A percentile compares a stretch with the other conserved stretches of the same genome.
These are phyloP conservation scores for Aciculosporium take DNA, from an alignment of 2,329 filamentous ascomycete genomes.

Conservation along the genomic window DNA sequence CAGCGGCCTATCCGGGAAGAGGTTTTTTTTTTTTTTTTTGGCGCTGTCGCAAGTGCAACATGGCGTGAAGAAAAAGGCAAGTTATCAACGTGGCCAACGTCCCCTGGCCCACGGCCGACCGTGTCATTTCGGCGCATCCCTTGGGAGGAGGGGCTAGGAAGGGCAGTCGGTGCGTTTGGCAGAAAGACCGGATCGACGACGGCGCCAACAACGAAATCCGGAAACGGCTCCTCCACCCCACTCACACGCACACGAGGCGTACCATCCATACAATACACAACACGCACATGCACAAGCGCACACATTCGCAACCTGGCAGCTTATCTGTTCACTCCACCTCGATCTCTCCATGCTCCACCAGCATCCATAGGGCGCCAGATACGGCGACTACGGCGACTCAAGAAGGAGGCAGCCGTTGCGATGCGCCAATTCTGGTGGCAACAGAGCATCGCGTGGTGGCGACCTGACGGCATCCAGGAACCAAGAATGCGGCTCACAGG, in stretches of 20 bases:
- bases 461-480: constrained; percentile 10
- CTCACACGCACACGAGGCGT: too few species aligned
- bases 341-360: background rate
- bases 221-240: too few species aligned
- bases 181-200: too few species aligned
- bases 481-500: constrained; percentile 17
- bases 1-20: constrained; percentile 11
- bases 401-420: background rate
- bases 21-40: too few species aligned
- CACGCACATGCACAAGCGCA: too few species aligned
- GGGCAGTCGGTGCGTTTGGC: constrained; percentile 1
- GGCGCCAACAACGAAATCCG: too few species aligned
- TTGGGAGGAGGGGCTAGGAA: too few species aligned
- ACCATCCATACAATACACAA: too few species aligned
- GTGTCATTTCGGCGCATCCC: constrained; percentile 5
- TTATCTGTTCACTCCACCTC: too few species aligned
- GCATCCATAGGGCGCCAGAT: too few species aligned
- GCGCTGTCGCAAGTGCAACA: constrained; percentile 1
- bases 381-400: background rate
- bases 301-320: too few species aligned
- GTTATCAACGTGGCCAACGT: constrained; percentile 1
- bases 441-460: constrained; percentile 4
- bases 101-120: constrained; percentile 4
- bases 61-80: background rate
- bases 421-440: constrained; percentile 1